These are phyloP conservation scores for Vanderwaltozyma polyspora DNA, from an alignment of 805 yeast species.

Conservation along the genomic window DNA sequence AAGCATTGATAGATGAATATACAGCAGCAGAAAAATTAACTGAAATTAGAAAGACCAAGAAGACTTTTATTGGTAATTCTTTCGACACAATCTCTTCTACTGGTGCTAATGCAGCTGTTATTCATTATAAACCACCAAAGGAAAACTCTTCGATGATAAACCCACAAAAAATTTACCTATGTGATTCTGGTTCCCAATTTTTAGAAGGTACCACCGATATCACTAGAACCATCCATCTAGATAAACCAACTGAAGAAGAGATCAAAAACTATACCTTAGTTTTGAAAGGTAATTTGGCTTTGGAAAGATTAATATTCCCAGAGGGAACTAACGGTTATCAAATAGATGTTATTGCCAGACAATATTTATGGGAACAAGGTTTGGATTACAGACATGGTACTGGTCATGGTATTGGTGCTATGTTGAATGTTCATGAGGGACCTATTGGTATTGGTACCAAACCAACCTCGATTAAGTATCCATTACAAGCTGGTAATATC, in stretches of 20 bases:
- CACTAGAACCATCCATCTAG: constrained; percentile 74
- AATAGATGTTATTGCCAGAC: constrained; percentile 76
- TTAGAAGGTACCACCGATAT: constrained; percentile 94
- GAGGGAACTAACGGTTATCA: constrained; percentile 62
- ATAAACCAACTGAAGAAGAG: constrained; percentile 45
- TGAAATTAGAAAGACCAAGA: constrained; percentile 41
- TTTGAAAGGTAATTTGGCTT: constrained; percentile 80
- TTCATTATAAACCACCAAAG: constrained; percentile 62
- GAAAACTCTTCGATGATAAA: constrained; percentile 51
- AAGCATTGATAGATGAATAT: constrained; percentile 45
- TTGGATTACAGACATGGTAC: constrained; percentile 89
- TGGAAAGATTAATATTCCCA: constrained; percentile 73
- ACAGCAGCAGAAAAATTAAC: constrained; percentile 52
- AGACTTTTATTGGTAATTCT: constrained; percentile 54
- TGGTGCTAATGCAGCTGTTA: constrained; percentile 65
- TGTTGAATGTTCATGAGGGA: constrained; percentile 86
- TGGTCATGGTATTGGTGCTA: constrained; percentile 95
- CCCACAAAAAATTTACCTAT: constrained; percentile 55
- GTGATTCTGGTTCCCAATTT: constrained; percentile 89
- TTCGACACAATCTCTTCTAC: constrained; percentile 69
- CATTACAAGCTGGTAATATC: constrained; percentile 57
- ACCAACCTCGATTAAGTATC: constrained; percentile 37
- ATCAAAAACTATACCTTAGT: constrained; percentile 68
- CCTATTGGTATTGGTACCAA: constrained; percentile 72
- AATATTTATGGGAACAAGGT: constrained; percentile 71